Evolutionary conservation across 2,329 filamentous ascomycete genomes (phyloP).

Genomic region (Neopestalotiopsis sp.): DNA sequence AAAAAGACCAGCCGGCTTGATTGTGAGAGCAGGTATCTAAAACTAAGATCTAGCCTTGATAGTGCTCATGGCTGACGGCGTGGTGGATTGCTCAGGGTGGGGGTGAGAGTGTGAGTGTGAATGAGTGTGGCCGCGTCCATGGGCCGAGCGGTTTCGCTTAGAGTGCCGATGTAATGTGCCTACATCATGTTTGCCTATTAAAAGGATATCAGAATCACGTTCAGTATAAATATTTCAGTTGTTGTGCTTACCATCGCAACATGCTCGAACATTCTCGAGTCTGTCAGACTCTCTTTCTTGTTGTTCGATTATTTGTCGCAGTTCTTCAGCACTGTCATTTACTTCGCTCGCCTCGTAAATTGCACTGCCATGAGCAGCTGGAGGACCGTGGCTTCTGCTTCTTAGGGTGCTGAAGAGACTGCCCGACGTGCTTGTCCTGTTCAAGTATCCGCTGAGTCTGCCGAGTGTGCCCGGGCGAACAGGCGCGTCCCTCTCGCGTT

Average conservation of each 20-base stretch:
- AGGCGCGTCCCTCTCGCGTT: slow-evolving; percentile 42
- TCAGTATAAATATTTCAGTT: background rate
- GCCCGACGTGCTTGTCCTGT: slow-evolving; percentile 46
- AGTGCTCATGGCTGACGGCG: slow-evolving; percentile 42
- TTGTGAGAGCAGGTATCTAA: background rate
- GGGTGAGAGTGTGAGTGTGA: slow-evolving; percentile 32
- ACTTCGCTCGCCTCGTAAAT: slow-evolving; percentile 68
- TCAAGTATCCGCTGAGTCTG: slow-evolving; percentile 67
- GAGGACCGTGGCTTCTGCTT: slow-evolving; percentile 51
- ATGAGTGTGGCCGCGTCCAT: slow-evolving; percentile 40
- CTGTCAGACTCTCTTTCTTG: slow-evolving; percentile 79
- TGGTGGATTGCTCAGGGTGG: slow-evolving; percentile 39
- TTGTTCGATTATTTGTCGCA: slow-evolving; percentile 78
- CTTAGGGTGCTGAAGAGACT: slow-evolving; percentile 61
- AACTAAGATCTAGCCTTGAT: slow-evolving; percentile 37
- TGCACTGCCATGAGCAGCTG: slow-evolving; percentile 33
- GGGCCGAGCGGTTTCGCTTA: slow-evolving; percentile 48
- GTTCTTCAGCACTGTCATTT: slow-evolving; percentile 82
- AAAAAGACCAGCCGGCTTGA: background rate
- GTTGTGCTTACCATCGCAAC: slow-evolving; percentile 84
- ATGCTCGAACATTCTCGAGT: slow-evolving; percentile 94
- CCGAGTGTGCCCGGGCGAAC: slow-evolving; percentile 55
- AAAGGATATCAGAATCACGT: slow-evolving; percentile 25
- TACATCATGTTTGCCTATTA: slow-evolving; percentile 75
- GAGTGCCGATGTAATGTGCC: slow-evolving; percentile 58